A percentile compares a stretch with the other conserved stretches of the same genome.
phyloP scores from a whole-genome alignment of 2,329 filamentous ascomycete species.

The Epichloe hybrida region DNA sequence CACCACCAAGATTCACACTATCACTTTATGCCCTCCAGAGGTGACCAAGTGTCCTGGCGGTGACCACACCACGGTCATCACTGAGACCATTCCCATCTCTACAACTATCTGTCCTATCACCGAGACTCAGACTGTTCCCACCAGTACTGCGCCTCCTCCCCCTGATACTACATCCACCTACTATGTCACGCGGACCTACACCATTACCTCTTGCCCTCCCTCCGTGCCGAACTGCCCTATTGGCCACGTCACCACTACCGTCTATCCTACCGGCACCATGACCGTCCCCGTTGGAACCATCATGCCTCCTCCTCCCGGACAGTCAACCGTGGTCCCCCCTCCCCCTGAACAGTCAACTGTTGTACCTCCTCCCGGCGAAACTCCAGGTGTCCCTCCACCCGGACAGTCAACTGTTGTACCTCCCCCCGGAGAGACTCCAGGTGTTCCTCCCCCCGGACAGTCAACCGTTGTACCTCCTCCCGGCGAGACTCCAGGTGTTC shows the following conservation, averaged over 20 bases:
- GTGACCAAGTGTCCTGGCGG: slow-evolving; percentile 18
- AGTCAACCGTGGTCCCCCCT: neutral
- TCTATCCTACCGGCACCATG: slow-evolving; percentile 18
- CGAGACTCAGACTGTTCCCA: slow-evolving; percentile 2
- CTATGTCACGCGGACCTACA: slow-evolving; percentile 20
- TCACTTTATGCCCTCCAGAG: slow-evolving; percentile 17
- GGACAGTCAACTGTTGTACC: no score
- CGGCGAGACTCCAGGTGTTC: no score
- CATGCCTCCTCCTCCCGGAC: neutral
- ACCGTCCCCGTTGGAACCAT: slow-evolving; percentile 9
- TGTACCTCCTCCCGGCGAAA: no score
- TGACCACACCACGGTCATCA: slow-evolving; percentile 13
- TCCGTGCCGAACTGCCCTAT: slow-evolving; percentile 18
- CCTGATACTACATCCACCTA: slow-evolving; percentile 9
- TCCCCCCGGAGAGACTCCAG: no score
- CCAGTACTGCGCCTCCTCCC: neutral
- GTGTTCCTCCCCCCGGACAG: no score
- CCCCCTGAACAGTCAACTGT: no score
- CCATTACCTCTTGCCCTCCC: slow-evolving; percentile 19
- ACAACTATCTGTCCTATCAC: slow-evolving; percentile 31
- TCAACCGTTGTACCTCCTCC: neutral
- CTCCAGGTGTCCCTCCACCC: no score
- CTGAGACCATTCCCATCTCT: slow-evolving; percentile 18
- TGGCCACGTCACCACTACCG: slow-evolving; percentile 17
- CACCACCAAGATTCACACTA: slow-evolving; percentile 15